Evolutionary conservation across 768 basidiomycete species (phyloP), one percentile per base, ranked within the genome.

Genomic region (Lactarius tabidus): DNA sequence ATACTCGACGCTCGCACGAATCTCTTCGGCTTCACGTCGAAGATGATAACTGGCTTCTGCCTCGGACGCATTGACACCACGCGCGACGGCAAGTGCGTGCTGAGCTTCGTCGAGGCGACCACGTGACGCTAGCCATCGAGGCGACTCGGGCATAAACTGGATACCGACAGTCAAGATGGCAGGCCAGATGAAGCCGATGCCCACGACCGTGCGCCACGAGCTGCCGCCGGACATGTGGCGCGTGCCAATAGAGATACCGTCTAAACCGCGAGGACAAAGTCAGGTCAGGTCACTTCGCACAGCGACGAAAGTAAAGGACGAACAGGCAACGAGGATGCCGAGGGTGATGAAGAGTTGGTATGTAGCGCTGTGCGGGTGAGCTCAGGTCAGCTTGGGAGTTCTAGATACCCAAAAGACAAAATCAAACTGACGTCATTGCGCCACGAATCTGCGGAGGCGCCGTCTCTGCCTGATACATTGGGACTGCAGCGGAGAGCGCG

Each of bases 371-470:
- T 33, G 3, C 45, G 51, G 28, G 38, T 55, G 20, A 9, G 45
- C 18, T 65, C n/a, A 26, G 18, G 57, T 58, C 38, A 57, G 60
- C 72, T 77, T 74, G 68, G 75, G 75, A 1, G 75, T 76, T 18
- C 14, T 75, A 75, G 18, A n/a, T 26, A 29, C 17, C 9, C 18
- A 17, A 35, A 26, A 14, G 12, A 28, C 26, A 18, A 3, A 14
- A 38, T 31, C 6, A 3, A 3, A 57, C 62, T 57, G 41, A 63
- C 59, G 86, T 88, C 35, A 88, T 75, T 1, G 87, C 83, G 4
- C 90, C 89, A 60, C 89, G 82, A 62, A 91, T 85, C 67, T 89
- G 83, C 14, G 85, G 79, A 15, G 89, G 90, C 0, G 87, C 88
- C 0, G 85, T 86, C 74, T 90, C 88, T 10, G 86, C 51, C 48